Conservation (phyloP, 768 basidiomycete genomes). For the Leccinum ochraceum region DNA sequence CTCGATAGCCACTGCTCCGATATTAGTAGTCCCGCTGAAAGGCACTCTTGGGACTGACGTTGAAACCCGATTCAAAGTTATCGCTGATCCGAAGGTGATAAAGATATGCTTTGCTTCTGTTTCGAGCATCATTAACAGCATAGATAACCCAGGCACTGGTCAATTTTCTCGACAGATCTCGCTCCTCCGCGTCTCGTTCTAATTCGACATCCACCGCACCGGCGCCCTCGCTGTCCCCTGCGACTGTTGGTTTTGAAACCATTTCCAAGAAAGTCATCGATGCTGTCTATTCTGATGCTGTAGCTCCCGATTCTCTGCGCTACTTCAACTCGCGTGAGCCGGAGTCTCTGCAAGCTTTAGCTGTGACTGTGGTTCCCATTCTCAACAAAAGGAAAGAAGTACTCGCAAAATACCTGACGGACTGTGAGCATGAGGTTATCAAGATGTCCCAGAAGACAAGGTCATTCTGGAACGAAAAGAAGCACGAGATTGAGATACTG, state of each 20-base stretch:
- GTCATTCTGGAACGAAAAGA: conserved; percentile 61
- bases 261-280: conserved; percentile 37
- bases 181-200: conserved; percentile 65
- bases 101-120: neutral
- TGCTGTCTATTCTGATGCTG: conserved; percentile 61
- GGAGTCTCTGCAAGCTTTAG: conserved; percentile 50
- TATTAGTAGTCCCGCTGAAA: conserved; percentile 79
- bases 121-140: neutral
- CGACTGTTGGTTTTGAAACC: conserved; percentile 68
- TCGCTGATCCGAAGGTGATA: conserved; percentile 67
- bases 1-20: conserved; percentile 84
- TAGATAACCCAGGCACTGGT: conserved; percentile 57
- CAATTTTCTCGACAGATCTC: conserved; percentile 82
- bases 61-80: conserved; percentile 78
- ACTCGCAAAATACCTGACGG: conserved; percentile 50
- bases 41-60: conserved; percentile 68
- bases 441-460: conserved; percentile 63
- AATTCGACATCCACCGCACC: conserved; percentile 72
- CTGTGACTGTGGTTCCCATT: conserved; percentile 40
- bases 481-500: conserved; percentile 43
- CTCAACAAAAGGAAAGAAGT: conserved; percentile 51
- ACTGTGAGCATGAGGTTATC: conserved; percentile 48
- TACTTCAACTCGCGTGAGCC: conserved; percentile 61
- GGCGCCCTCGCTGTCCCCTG: conserved; percentile 74
- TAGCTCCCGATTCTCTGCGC: conserved; percentile 61